Evolutionary conservation across 345 rosid genomes (phyloP).

Genomic region (Heritiera littoralis): DNA sequence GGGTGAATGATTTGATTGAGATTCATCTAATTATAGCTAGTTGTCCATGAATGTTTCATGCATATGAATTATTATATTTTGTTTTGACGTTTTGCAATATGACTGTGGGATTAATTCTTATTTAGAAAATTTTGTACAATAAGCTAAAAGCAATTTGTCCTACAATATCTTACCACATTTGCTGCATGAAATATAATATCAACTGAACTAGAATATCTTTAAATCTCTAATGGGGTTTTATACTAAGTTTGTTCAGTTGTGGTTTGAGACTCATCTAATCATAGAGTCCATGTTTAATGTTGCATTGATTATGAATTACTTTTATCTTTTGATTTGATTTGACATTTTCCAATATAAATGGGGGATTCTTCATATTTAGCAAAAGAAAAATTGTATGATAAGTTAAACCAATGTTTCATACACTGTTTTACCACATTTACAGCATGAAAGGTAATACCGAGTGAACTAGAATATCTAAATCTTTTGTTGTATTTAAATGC

Average conservation of each 20-base stretch:
- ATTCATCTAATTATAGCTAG: background rate
- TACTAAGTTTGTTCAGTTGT: background rate
- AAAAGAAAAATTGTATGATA: background rate
- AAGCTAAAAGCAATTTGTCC: slow-evolving; percentile 1
- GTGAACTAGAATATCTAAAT: slow-evolving; percentile 9
- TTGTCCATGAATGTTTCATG: background rate
- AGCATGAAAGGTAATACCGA: background rate
- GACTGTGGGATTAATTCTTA: background rate
- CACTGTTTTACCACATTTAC: background rate
- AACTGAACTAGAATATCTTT: background rate
- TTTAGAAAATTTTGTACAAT: background rate
- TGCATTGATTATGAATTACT: background rate
- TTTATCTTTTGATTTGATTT: background rate
- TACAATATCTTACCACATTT: background rate
- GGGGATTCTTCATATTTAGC: background rate
- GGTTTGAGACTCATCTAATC: slow-evolving; percentile 2
- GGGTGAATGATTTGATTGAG: background rate
- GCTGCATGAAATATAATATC: background rate
- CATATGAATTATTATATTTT: background rate
- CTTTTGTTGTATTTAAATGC: background rate
- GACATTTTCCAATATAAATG: background rate
- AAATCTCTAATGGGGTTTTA: background rate
- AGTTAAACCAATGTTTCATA: background rate
- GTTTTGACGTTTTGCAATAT: slow-evolving; percentile 2
- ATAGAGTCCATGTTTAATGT: background rate